Evolutionary conservation across 2,329 filamentous ascomycete genomes (phyloP).

Genomic region (Pseudohalonectria lignicola): DNA sequence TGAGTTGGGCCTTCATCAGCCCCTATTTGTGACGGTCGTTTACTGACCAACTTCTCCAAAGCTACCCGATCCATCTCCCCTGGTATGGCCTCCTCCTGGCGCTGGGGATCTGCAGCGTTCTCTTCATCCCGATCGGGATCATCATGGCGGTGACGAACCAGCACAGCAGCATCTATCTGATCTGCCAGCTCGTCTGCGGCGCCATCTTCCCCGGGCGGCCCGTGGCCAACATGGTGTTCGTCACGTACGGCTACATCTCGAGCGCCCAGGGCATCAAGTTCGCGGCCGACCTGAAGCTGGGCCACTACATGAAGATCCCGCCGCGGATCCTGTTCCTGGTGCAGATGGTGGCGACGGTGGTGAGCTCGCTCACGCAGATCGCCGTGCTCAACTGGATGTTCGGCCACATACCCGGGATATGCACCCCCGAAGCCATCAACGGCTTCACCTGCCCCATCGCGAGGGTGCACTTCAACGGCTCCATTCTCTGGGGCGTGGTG

Average conservation of each 20-base stretch:
- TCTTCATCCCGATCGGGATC: constrained; percentile 86
- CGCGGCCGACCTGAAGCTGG: constrained; percentile 75
- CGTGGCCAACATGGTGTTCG: constrained; percentile 88
- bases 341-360: constrained; percentile 63
- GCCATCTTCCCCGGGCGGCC: constrained; percentile 73
- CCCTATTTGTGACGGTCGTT: too few relatives aligned
- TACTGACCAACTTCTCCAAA: constrained; percentile 15
- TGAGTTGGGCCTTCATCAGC: constrained; percentile 41
- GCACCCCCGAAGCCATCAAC: constrained; percentile 69
- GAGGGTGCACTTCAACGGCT: constrained; percentile 81
- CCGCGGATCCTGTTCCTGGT: constrained; percentile 70
- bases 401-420: constrained; percentile 61
- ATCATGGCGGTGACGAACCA: constrained; percentile 91
- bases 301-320: constrained; percentile 81
- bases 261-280: constrained; percentile 86
- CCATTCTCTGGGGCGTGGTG: constrained; percentile 82
- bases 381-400: constrained; percentile 89
- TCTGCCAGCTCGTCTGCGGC: constrained; percentile 78
- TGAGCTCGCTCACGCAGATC: constrained; percentile 74
- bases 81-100: constrained; percentile 81
- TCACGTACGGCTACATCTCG: constrained; percentile 83
- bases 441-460: constrained; percentile 83
- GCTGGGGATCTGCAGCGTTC: constrained; percentile 63
- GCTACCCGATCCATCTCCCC: constrained; percentile 69
- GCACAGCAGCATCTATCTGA: constrained; percentile 75